A percentile compares a stretch with the other conserved stretches of the same genome.
phyloP scores from a whole-genome alignment of 2,329 filamentous ascomycete species.

The Xylariales sp. region DNA sequence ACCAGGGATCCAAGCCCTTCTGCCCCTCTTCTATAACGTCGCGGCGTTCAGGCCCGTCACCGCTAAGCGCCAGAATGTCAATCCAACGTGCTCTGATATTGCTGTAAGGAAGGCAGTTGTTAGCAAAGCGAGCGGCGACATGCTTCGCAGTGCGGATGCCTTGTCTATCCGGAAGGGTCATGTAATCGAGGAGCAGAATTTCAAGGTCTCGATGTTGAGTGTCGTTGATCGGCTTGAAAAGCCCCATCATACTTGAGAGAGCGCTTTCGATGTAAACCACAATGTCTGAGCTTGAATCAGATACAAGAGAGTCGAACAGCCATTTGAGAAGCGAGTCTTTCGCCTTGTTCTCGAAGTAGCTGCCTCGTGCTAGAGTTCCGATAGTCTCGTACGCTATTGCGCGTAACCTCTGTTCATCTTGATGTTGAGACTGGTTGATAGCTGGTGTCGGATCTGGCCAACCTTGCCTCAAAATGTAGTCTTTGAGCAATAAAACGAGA shows the following conservation, averaged over 20 bases:
- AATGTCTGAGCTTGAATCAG: conserved; percentile 71
- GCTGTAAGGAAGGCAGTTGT: conserved; percentile 75
- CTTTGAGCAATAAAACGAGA: conserved; percentile 63
- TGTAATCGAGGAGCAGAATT: conserved; percentile 62
- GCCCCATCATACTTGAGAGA: conserved; percentile 64
- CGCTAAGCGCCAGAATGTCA: conserved; percentile 74
- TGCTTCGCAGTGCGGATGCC: conserved; percentile 72
- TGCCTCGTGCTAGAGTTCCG: conserved; percentile 68
- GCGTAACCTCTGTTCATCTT: conserved; percentile 63
- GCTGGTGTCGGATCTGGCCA: conserved; percentile 61
- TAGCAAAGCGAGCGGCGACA: conserved; percentile 82
- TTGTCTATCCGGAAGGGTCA: conserved; percentile 48
- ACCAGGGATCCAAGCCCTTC: conserved; percentile 74
- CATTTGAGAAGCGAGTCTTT: conserved; percentile 60
- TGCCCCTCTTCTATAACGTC: conserved; percentile 87
- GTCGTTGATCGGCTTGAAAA: conserved; percentile 31
- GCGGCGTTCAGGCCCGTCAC: conserved; percentile 61
- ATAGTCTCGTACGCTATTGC: conserved; percentile 87
- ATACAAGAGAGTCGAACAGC: conserved; percentile 78
- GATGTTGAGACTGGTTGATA: conserved; percentile 43
- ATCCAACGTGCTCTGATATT: conserved; percentile 83
- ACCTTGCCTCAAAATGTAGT: conserved; percentile 74
- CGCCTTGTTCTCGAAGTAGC: conserved; percentile 47
- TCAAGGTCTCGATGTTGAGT: conserved; percentile 35
- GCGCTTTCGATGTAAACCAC: conserved; percentile 87